Evolutionary conservation across 2,329 filamentous ascomycete species (phyloP), one percentile per base, ranked within the genome.

Genomic region (Colletotrichum spaethianum): DNA sequence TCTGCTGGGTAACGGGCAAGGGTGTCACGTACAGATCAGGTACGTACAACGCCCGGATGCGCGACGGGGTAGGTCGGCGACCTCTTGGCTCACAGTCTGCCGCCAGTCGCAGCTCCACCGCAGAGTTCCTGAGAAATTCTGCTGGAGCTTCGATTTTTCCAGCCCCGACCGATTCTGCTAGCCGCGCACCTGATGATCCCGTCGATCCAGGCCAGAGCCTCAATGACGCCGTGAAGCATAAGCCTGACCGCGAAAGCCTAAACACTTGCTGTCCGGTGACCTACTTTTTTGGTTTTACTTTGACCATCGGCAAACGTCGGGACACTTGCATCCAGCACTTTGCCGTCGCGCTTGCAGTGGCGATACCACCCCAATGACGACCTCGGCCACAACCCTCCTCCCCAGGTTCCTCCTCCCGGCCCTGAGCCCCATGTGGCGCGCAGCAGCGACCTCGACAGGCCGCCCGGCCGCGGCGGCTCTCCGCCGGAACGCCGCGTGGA

Each of bases 351-450:
- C n/a, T 63, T 20, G 26, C 36, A 40, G 60, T 63, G 60, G 60
- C 60, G 23, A 63, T 67, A 63, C 60, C 14, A 63, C 69, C 70
- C 74, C 70, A 73, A 84, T 89, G 85, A 80, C 86, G 62, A 77
- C 81, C 55, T 85, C 85, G 62, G 76, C 81, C 59, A 85, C 86
- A n/a, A 82, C 85, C 31, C 80, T 86, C 74, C 92, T 93, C 73
- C 91, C 91, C 38, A 87, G 88, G 57, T 93, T 93, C 79, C 87
- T 93, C n/a, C 87, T 93, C 50, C 92, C 92, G 4, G 87, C 90
- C 73, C 86, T 88, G 75, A 83, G 88, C 66, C 82, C 85, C 38
- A 83, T 91, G 77, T 91, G 90, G 89, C 86, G 85, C 64, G 81
- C 56, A 23, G 69, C 44, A 50, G 69, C 65, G 31, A 78, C 80